A percentile compares a stretch with the other conserved stretches of the same genome.
These are phyloP conservation scores for Sphaerulina musiva DNA, from an alignment of 2,329 filamentous ascomycete species.

Conservation along the genomic window DNA sequence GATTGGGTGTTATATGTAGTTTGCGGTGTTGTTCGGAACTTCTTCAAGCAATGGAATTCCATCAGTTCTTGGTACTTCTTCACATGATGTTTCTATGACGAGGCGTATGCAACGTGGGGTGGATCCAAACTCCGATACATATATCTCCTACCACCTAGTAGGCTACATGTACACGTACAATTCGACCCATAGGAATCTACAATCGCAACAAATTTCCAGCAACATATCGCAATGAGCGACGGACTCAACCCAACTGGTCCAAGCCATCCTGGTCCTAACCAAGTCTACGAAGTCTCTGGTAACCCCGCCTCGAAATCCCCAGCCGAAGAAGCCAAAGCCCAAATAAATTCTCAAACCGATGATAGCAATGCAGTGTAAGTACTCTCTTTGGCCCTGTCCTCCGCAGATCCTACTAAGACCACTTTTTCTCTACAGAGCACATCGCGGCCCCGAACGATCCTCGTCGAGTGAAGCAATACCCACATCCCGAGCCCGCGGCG, in stretches of 20 bases:
- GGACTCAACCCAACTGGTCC: conserved; percentile 36
- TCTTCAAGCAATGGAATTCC: too few species aligned
- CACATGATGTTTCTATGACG: too few species aligned
- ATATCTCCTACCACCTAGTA: neutral
- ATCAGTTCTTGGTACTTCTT: too few species aligned
- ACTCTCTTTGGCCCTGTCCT: too few species aligned
- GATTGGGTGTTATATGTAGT: too few species aligned
- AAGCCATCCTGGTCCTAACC: conserved; percentile 40
- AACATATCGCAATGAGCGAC: conserved; percentile 4
- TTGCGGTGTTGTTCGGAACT: too few species aligned
- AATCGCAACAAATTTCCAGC: conserved; percentile 3
- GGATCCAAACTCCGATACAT: too few species aligned
- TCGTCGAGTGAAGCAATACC: conserved; percentile 33
- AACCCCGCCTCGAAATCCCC: conserved; percentile 43
- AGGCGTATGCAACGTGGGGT: too few species aligned
- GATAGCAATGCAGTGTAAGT: conserved; percentile 21
- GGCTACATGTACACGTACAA: neutral
- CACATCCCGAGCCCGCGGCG: conserved; percentile 37
- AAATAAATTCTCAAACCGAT: conserved; percentile 34
- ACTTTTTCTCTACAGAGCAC: conserved; percentile 21
- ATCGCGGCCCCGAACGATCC: conserved; percentile 34
- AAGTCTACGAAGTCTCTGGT: conserved; percentile 43
- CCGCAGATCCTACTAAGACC: neutral
- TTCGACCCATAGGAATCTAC: neutral
- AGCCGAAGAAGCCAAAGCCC: conserved; percentile 33